Evolutionary conservation across 2,329 filamentous ascomycete species (phyloP), one percentile per base, ranked within the genome.

Genomic region (Sporothrix mexicana): DNA sequence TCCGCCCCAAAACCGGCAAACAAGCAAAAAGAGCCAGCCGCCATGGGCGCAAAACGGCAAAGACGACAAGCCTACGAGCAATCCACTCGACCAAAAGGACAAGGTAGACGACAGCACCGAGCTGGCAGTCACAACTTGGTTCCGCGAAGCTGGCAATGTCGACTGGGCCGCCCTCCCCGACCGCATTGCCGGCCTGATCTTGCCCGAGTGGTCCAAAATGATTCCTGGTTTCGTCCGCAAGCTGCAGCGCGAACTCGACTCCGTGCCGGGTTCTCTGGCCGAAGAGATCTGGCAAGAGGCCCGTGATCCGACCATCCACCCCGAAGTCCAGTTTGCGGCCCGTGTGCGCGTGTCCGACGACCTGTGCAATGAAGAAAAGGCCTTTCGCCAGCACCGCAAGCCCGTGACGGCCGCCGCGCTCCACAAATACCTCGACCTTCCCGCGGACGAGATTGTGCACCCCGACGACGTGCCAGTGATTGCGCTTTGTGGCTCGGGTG

Each of bases 201-300:
- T 97, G 2, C 95, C 95, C 0, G 90, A 92, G 57, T 98, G 95
- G 95, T 90, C 92, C 47, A 91, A 90, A 75, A 80, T 89, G 57
- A 84, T 98, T 20, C 95, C 95, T 0, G 90, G 85, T 2, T 94
- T 93, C 71, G 84, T 97, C 72, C 87, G 88, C 74, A 98, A 97
- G 80, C 87, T 98, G 47, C 94, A 97, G 79, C 88, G 89, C 25
- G 95, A 98, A 82, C 85, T 98, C 17, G 96, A 93, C 47, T 92
- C 96, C 89, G 89, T 92, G 0, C 93, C 94, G 0, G 95, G 94
- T 0, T 97, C 94, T 0, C 84, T 99, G 57, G 94, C 95, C 13
- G 92, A 97, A 78, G 93, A 98, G 77, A 96, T 99, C 73, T 98
- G 96, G 96, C 85, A 87, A 75, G 95, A 98, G 78, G 94, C 96